These are phyloP conservation scores for Thecamonas trahens DNA, from an alignment of 78 protist genomes.

Conservation along the genomic window DNA sequence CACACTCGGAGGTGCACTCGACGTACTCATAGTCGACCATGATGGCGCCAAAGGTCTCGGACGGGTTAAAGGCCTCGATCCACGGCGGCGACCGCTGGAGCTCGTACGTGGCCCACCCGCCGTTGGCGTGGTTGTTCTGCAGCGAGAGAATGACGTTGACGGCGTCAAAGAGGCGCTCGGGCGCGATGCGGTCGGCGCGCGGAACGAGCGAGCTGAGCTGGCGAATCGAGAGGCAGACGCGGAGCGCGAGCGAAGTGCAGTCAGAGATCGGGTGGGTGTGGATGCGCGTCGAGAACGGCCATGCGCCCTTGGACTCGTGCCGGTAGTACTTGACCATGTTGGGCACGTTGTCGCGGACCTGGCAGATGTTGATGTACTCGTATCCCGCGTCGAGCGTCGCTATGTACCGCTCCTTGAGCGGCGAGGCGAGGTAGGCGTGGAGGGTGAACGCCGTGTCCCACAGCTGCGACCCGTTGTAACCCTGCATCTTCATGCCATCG, in stretches of 20 bases:
- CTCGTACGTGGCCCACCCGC: constrained; percentile 87
- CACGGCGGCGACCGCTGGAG: constrained; percentile 45
- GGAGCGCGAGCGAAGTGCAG: constrained; percentile 54
- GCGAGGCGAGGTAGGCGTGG: constrained; percentile 53
- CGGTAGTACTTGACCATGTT: not conserved
- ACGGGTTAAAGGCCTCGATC: constrained; percentile 80
- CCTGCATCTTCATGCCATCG: constrained; percentile 88
- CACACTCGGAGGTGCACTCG: constrained; percentile 74
- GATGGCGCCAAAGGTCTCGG: constrained; percentile 81
- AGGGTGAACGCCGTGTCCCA: constrained; percentile 89
- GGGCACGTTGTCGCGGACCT: constrained; percentile 22
- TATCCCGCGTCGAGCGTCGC: constrained; percentile 7
- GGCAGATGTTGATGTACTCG: not conserved
- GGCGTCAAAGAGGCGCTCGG: constrained; percentile 66
- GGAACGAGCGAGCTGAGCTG: not conserved
- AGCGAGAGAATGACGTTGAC: constrained; percentile 67
- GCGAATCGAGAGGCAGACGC: not conserved
- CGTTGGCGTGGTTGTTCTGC: constrained; percentile 74
- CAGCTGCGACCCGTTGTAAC: constrained; percentile 93
- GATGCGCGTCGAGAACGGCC: constrained; percentile 87
- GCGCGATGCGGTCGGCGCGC: constrained; percentile 9
- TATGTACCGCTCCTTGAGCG: constrained; percentile 48
- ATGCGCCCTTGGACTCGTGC: not conserved
- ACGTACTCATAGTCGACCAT: constrained; percentile 86
- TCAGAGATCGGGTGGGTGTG: constrained; percentile 91